Percentiles rank a stretch among this genome's conserved stretches.
Evolutionary conservation across 1,284 basidiomycete species (phyloP).

Genomic region (Malassezia pachydermatis): DNA sequence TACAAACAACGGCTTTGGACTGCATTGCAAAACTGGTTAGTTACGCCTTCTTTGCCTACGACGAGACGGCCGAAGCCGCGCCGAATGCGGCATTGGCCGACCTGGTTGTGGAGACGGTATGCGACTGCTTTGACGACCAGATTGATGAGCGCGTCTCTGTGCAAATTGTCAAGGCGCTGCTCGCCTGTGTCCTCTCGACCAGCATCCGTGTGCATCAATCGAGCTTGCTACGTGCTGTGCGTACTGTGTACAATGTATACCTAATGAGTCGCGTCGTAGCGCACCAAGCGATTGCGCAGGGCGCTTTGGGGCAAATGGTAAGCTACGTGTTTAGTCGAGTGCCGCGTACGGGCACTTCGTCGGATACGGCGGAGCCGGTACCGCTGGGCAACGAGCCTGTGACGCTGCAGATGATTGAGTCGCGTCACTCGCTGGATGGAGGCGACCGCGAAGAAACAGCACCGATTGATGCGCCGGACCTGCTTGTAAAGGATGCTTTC

Average conservation of each 20-base stretch:
- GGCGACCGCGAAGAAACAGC: constrained; percentile 35
- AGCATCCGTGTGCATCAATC: constrained; percentile 43
- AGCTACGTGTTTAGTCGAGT: constrained; percentile 44
- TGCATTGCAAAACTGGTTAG: constrained; percentile 47
- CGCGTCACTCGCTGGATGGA: constrained; percentile 41
- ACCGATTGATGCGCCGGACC: constrained; percentile 38
- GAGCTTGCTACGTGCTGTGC: constrained; percentile 50
- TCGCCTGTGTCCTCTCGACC: constrained; percentile 41
- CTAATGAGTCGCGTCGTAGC: constrained; percentile 38
- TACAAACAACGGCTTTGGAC: constrained; percentile 40
- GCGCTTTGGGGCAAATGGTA: constrained; percentile 45
- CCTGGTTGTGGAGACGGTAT: constrained; percentile 45
- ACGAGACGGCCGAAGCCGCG: constrained; percentile 18
- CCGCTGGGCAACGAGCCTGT: constrained; percentile 16
- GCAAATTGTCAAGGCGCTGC: constrained; percentile 47
- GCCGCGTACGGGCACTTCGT: constrained; percentile 15
- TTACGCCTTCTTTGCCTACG: constrained; percentile 46
- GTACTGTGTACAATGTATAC: constrained; percentile 48
- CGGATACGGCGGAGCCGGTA: constrained; percentile 1
- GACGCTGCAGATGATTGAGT: constrained; percentile 38
- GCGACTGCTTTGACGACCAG: constrained; percentile 39
- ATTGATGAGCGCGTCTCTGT: constrained; percentile 40
- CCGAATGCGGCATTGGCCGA: constrained; percentile 31
- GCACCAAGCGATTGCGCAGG: constrained; percentile 46
- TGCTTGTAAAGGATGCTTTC: constrained; percentile 47